Evolutionary conservation across 345 rosid species (phyloP), one percentile per base, ranked within the genome.

Genomic region (Rhodamnia argentea): DNA sequence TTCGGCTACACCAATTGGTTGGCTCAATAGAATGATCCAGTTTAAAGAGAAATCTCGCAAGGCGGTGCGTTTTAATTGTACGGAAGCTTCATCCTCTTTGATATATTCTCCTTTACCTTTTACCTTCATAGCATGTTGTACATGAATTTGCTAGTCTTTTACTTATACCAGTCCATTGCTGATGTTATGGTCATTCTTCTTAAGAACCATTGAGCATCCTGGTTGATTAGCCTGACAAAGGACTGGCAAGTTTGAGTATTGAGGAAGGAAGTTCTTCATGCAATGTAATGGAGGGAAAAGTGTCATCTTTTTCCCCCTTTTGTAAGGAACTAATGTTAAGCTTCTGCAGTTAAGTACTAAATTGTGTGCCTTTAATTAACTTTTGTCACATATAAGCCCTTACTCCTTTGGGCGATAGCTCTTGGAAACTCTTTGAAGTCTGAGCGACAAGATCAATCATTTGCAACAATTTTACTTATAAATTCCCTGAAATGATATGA

Each of bases 41-140:
- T 96, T 95, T 87, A 96, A 95, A 92, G 98, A 96, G 93, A 96
- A 96, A 93, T 95, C 98, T 75, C 95, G 91, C 88, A 95, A 94
- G 90, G 93, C 92, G 93, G 98, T 95, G 86, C 18, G 93, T 92
- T 85, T 60, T 86, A 83, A 86, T 85, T 89, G 70, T 87, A 83
- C 86, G 82, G 84, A 82, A 62, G 83, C 89, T 37, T 60, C 83
- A 44, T 85, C 70, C 58, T 55, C 44, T 47, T 81, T n/a, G 11
- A 58, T 56, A 13, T 60, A 14, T 84, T 53, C 44, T 76, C 52
- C 47, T 70, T 70, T 70, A 32, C 47, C 5, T 70, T 70, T 18
- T 70, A 70, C 78, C 47, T 70, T 70, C 47, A 70, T 70, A 70
- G 37, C 78, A 32, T 8, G 7, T 32, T 70, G 78, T 70, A 0